Conservation (phyloP, 345 rosid species). For the Eucalyptus viminalis region DNA sequence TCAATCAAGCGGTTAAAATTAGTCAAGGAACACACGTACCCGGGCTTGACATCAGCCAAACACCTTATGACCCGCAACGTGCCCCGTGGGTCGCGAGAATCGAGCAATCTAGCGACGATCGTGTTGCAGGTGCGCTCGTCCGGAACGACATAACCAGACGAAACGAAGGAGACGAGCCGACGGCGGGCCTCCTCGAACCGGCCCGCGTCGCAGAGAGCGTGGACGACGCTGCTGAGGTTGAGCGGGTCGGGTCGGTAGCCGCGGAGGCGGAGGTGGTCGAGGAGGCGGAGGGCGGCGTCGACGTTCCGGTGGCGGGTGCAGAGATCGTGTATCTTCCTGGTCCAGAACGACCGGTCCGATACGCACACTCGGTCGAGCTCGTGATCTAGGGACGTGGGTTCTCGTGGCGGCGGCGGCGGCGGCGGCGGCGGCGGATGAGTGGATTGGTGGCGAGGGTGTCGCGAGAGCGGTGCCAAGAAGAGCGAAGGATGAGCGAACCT, state of each 20-base stretch:
- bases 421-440: background rate
- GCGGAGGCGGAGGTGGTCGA: constrained; percentile 7
- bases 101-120: constrained; percentile 52
- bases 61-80: constrained; percentile 24
- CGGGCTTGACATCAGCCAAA: constrained; percentile 36
- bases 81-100: constrained; percentile 33
- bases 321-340: constrained; percentile 38
- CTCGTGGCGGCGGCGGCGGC: background rate
- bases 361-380: background rate
- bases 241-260: constrained; percentile 32
- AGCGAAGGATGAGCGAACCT: background rate
- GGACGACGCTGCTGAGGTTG: constrained; percentile 57
- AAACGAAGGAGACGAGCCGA: constrained; percentile 22
- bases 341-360: constrained; percentile 41
- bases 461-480: background rate
- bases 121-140: constrained; percentile 72
- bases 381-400: background rate
- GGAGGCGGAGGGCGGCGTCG: constrained; percentile 7
- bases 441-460: background rate
- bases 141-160: constrained; percentile 33
- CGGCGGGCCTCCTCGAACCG: constrained; percentile 63
- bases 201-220: constrained; percentile 49
- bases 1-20: constrained; percentile 67
- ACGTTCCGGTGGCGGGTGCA: constrained; percentile 15
- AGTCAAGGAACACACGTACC: constrained; percentile 56